Percentiles rank a stretch among this genome's conserved stretches.
phyloP scores from a whole-genome alignment of 1,284 basidiomycete genomes.

The Pisolithus thermaeus region DNA sequence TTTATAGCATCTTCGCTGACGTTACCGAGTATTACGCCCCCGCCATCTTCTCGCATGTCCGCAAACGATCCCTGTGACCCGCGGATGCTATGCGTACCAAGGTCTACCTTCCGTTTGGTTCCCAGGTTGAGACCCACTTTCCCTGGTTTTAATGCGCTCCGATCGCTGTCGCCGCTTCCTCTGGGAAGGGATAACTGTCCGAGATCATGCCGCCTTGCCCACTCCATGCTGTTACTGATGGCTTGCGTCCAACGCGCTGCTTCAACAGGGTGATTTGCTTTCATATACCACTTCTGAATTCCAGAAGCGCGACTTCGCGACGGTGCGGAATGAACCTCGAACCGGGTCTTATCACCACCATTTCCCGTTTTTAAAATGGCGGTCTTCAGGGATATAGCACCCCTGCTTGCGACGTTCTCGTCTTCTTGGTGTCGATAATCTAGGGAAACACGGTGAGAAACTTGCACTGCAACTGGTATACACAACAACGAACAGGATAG shows the following conservation, averaged over 20 bases:
- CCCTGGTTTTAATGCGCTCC: slow-evolving; percentile 20
- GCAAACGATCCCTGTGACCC: slow-evolving; percentile 25
- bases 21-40: slow-evolving; percentile 12
- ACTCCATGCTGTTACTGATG: slow-evolving; percentile 70
- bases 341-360: slow-evolving; percentile 58
- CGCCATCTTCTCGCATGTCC: slow-evolving; percentile 12
- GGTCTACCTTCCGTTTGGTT: slow-evolving; percentile 7
- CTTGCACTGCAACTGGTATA: not conserved
- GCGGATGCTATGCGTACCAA: slow-evolving; percentile 19
- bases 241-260: slow-evolving; percentile 83
- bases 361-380: slow-evolving; percentile 52
- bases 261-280: slow-evolving; percentile 87
- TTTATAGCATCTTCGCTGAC: slow-evolving; percentile 22
- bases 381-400: slow-evolving; percentile 84
- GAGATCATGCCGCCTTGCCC: slow-evolving; percentile 33
- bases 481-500: slow-evolving; percentile 63
- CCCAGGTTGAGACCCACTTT: slow-evolving; percentile 29
- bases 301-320: slow-evolving; percentile 38
- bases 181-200: slow-evolving; percentile 14
- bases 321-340: slow-evolving; percentile 74
- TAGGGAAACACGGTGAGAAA: slow-evolving; percentile 24
- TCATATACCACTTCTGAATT: slow-evolving; percentile 82
- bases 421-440: slow-evolving; percentile 92
- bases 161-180: slow-evolving; percentile 26
- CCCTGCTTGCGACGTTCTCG: slow-evolving; percentile 81